Conservation (phyloP, 1,284 basidiomycete genomes). For the Boletus calvinii region DNA sequence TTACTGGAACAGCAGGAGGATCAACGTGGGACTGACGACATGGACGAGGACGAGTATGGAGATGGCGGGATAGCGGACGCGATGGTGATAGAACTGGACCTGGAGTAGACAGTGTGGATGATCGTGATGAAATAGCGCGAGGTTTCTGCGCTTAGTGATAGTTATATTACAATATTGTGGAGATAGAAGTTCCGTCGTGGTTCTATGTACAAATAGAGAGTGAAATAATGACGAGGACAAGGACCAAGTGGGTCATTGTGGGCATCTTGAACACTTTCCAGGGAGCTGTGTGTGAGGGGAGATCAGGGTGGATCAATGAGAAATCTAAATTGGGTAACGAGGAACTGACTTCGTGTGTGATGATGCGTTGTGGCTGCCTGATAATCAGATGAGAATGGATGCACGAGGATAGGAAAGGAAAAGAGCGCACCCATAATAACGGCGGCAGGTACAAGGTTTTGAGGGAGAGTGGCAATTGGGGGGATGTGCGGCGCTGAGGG, state of each 20-base stretch:
- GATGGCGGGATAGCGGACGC: constrained; percentile 73
- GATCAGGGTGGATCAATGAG: constrained; percentile 13
- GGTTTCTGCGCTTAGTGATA: constrained; percentile 3
- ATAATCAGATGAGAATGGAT: constrained; percentile 16
- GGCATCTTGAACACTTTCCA: constrained; percentile 44
- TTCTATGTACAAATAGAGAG: constrained; percentile 15
- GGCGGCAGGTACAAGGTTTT: constrained; percentile 49
- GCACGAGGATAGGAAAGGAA: constrained; percentile 14
- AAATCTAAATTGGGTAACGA: constrained; percentile 4
- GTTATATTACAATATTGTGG: constrained; percentile 18
- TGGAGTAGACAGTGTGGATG: constrained; percentile 22
- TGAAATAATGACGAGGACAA: neutral
- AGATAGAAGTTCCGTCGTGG: neutral
- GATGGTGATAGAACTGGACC: constrained; percentile 60
- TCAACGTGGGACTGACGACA: constrained; percentile 41
- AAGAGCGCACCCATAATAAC: constrained; percentile 52
- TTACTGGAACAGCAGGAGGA: constrained; percentile 40
- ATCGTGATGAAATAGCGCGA: neutral
- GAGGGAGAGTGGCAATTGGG: constrained; percentile 39
- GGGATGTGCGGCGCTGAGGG: constrained; percentile 50
- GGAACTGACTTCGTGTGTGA: constrained; percentile 37
- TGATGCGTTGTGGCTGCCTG: constrained; percentile 34
- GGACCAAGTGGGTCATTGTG: constrained; percentile 12
- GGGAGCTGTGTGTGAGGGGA: constrained; percentile 33
- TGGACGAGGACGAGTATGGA: constrained; percentile 56